Evolutionary conservation across 768 basidiomycete genomes (phyloP).

Genomic region (Amanita pallidorosea): DNA sequence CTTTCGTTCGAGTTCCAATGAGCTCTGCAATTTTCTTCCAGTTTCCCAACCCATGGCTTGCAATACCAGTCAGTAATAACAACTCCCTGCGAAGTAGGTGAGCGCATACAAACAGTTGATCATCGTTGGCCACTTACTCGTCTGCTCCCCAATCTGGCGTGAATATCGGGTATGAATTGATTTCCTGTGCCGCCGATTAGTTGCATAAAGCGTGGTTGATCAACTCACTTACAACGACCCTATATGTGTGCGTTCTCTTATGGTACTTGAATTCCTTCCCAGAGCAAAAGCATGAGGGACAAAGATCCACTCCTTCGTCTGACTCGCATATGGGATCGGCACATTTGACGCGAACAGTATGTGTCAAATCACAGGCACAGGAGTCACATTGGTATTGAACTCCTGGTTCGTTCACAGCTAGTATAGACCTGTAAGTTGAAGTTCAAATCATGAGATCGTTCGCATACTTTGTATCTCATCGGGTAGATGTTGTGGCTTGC

Average conservation of each 20-base stretch:
- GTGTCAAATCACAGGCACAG: slow-evolving; percentile 83
- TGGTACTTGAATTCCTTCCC: slow-evolving; percentile 86
- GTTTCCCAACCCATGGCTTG: slow-evolving; percentile 84
- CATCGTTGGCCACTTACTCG: slow-evolving; percentile 47
- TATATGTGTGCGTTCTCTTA: slow-evolving; percentile 80
- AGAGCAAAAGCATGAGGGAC: slow-evolving; percentile 84
- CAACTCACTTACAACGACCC: slow-evolving; percentile 62
- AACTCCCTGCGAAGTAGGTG: slow-evolving; percentile 52
- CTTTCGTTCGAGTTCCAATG: slow-evolving; percentile 86
- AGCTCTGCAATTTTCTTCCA: slow-evolving; percentile 96
- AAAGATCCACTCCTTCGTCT: slow-evolving; percentile 77
- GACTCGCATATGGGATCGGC: slow-evolving; percentile 61
- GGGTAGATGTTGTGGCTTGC: slow-evolving; percentile 42
- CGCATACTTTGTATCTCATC: slow-evolving; percentile 45
- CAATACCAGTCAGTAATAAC: slow-evolving; percentile 78
- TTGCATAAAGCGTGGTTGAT: neutral
- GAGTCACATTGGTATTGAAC: slow-evolving; percentile 77
- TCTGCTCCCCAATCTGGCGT: slow-evolving; percentile 95
- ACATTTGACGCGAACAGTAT: slow-evolving; percentile 95
- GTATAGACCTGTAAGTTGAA: slow-evolving; percentile 4
- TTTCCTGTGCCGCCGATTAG: slow-evolving; percentile 44
- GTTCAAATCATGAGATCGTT: neutral
- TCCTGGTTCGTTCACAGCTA: slow-evolving; percentile 74
- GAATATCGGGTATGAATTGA: slow-evolving; percentile 95
- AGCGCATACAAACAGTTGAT: neutral